Conservation (phyloP, 2,329 filamentous ascomycete genomes). For the Colletotrichum australisinense region DNA sequence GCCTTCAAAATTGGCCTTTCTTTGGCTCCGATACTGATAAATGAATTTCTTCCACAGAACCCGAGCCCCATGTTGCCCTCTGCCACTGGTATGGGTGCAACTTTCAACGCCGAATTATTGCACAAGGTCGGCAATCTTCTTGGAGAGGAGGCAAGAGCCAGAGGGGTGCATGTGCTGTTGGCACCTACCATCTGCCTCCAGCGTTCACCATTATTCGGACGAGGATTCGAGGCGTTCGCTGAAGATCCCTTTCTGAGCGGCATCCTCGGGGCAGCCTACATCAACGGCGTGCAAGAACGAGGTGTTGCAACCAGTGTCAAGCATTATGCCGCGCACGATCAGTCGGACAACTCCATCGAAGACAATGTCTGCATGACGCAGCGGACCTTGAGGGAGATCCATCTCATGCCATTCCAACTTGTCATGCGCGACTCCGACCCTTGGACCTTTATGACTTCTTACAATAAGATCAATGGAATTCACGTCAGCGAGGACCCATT, state of each 20-base stretch:
- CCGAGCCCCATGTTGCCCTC: slow-evolving; percentile 41
- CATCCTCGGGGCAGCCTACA: slow-evolving; percentile 53
- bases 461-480: slow-evolving; percentile 68
- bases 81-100: slow-evolving; percentile 61
- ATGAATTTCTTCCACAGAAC: neutral
- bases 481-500: slow-evolving; percentile 65
- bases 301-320: slow-evolving; percentile 58
- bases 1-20: too few relatives aligned
- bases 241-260: slow-evolving; percentile 60
- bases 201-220: slow-evolving; percentile 58
- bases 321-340: slow-evolving; percentile 52
- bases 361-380: slow-evolving; percentile 44
- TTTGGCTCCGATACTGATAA: neutral
- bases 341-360: slow-evolving; percentile 38
- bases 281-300: slow-evolving; percentile 55
- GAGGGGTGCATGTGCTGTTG: slow-evolving; percentile 78
- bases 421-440: slow-evolving; percentile 64
- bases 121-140: slow-evolving; percentile 67
- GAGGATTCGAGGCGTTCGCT: slow-evolving; percentile 60
- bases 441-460: slow-evolving; percentile 68
- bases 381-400: slow-evolving; percentile 57
- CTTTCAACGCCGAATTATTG: slow-evolving; percentile 70
- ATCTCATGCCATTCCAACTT: slow-evolving; percentile 68
- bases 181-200: slow-evolving; percentile 70
- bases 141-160: slow-evolving; percentile 63